Evolutionary conservation across 2,329 filamentous ascomycete genomes (phyloP).

Genomic region (Triangularia verruculosa): DNA sequence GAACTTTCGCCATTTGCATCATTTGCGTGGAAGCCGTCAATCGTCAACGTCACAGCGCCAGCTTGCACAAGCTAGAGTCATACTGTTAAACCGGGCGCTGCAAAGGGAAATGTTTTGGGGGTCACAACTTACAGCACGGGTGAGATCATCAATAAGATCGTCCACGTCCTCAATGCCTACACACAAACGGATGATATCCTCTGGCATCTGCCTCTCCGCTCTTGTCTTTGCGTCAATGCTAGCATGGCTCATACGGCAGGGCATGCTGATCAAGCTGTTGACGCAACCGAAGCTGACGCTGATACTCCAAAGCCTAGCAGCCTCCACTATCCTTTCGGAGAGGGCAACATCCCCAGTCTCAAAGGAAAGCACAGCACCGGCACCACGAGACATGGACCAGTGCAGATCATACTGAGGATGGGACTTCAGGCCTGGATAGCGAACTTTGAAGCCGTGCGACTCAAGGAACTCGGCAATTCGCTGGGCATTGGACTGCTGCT

Average conservation of each 20-base stretch:
- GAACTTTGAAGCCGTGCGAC: conserved; percentile 84
- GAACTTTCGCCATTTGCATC: conserved; percentile 38
- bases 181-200: conserved; percentile 93
- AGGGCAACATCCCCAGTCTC: conserved; percentile 84
- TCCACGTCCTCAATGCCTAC: conserved; percentile 93
- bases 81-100: background rate
- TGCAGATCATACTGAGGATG: conserved; percentile 97
- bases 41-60: conserved; percentile 81
- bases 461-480: conserved; percentile 91
- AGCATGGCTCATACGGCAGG: conserved; percentile 98
- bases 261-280: conserved; percentile 98
- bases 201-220: conserved; percentile 84
- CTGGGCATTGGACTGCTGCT: conserved; percentile 91
- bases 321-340: conserved; percentile 91
- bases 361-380: conserved; percentile 91
- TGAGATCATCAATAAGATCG: conserved; percentile 90
- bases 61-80: conserved; percentile 78
- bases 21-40: conserved; percentile 74
- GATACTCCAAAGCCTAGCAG: conserved; percentile 87
- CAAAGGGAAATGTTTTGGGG: background rate
- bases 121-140: conserved; percentile 72
- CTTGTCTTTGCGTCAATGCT: conserved; percentile 96
- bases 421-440: conserved; percentile 89
- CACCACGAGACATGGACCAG: conserved; percentile 90
- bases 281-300: conserved; percentile 98